A percentile compares a stretch with the other conserved stretches of the same genome.
These are phyloP conservation scores for Anisodus tanguticus DNA, from an alignment of 257 asterid species.

Conservation along the genomic window DNA sequence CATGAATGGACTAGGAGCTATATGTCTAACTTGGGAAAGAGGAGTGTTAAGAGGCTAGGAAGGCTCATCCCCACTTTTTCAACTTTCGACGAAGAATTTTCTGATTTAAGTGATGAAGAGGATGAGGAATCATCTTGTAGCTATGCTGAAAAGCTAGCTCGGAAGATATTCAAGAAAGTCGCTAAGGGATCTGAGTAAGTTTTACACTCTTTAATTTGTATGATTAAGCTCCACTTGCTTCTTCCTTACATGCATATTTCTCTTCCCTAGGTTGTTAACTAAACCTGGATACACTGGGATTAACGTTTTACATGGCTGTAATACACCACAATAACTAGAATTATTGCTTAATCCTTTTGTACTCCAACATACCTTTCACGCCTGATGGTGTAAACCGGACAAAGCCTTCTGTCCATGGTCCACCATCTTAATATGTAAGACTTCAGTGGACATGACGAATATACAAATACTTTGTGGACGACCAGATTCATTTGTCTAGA, in stretches of 20 bases:
- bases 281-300: too few relatives aligned
- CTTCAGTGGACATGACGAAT: too few relatives aligned
- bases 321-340: neutral
- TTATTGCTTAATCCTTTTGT: too few relatives aligned
- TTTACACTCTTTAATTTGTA: slow-evolving; percentile 22
- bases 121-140: slow-evolving; percentile 55
- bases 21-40: slow-evolving; percentile 42
- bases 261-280: too few relatives aligned
- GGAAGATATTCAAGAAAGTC: slow-evolving; percentile 75
- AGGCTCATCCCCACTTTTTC: slow-evolving; percentile 69
- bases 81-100: slow-evolving; percentile 69
- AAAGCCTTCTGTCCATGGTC: neutral
- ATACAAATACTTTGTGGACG: too few relatives aligned
- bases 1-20: neutral
- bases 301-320: too few relatives aligned
- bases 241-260: neutral
- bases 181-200: slow-evolving; percentile 74
- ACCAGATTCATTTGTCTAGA: too few relatives aligned
- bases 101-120: slow-evolving; percentile 48
- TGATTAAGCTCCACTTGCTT: neutral
- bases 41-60: slow-evolving; percentile 52
- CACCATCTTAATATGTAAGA: too few relatives aligned
- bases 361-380: neutral
- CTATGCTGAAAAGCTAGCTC: slow-evolving; percentile 77
- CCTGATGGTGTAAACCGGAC: neutral